These are phyloP conservation scores for Aurinia saxatilis DNA, from an alignment of 345 rosid species.

Conservation along the genomic window DNA sequence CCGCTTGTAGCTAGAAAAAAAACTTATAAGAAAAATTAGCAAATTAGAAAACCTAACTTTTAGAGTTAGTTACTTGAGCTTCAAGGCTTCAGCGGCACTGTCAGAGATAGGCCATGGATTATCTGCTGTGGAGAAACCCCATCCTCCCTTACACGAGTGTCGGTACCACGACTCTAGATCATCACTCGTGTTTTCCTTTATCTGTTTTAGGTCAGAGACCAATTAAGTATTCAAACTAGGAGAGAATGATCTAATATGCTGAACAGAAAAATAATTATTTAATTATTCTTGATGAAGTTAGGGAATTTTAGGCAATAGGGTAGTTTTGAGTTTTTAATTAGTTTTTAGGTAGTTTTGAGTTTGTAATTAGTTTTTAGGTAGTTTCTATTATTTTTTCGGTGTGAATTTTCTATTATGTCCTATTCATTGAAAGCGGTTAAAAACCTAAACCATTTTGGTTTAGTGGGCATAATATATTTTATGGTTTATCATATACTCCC, in stretches of 20 bases:
- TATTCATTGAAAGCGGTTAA: too few relatives aligned
- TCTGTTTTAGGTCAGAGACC: conserved; percentile 26
- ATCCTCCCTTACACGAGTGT: conserved; percentile 56
- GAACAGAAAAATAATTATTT: conserved; percentile 27
- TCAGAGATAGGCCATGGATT: conserved; percentile 68
- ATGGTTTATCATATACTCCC: too few relatives aligned
- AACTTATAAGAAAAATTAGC: background rate
- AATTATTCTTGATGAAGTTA: conserved; percentile 43
- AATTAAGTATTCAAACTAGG: background rate
- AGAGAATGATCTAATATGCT: background rate
- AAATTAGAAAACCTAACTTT: background rate
- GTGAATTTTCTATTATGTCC: too few relatives aligned
- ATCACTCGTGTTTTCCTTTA: conserved; percentile 27
- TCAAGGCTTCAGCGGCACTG: conserved; percentile 54
- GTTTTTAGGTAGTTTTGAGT: too few relatives aligned
- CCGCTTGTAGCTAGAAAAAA: conserved; percentile 33
- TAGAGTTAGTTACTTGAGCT: conserved; percentile 20
- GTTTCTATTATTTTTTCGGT: too few relatives aligned
- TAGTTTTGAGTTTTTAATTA: too few relatives aligned
- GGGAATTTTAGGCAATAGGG: too few relatives aligned
- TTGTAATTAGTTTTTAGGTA: too few relatives aligned
- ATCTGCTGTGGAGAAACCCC: conserved; percentile 69
- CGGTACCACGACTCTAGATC: conserved; percentile 40
- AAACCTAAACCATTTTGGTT: too few relatives aligned
- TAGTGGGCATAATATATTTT: too few relatives aligned